Evolutionary conservation across 2,329 filamentous ascomycete genomes (phyloP).

Genomic region (Neopestalotiopsis clavispora): DNA sequence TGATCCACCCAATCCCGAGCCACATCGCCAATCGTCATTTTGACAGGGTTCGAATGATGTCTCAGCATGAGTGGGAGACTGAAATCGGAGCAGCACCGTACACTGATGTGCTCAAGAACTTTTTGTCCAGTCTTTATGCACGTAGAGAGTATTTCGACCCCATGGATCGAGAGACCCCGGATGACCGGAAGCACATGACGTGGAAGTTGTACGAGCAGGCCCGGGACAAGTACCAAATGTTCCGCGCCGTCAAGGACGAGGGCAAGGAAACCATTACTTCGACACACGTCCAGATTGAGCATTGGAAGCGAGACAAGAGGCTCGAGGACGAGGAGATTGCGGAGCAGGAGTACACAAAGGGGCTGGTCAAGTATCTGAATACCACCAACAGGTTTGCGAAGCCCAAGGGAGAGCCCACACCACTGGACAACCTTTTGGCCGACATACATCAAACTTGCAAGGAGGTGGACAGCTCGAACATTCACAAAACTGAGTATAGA

Average conservation of each 20-base stretch:
- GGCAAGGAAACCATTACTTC: constrained; percentile 12
- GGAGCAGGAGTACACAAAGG: background rate
- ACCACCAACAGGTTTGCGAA: background rate
- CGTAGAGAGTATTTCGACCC: background rate
- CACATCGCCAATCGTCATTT: constrained; percentile 6
- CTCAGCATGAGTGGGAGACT: background rate
- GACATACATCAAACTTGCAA: constrained; percentile 21
- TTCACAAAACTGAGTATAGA: background rate
- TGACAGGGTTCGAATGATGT: constrained; percentile 11
- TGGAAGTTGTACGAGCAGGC: constrained; percentile 15
- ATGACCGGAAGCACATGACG: background rate
- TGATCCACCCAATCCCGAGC: constrained; percentile 26
- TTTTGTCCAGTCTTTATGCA: constrained; percentile 15
- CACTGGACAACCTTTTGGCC: constrained; percentile 27
- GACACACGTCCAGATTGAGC: constrained; percentile 8
- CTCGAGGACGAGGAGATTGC: background rate
- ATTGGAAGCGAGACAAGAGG: background rate
- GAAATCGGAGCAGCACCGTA: constrained; percentile 5
- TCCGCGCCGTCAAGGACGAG: constrained; percentile 11
- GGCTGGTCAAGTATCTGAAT: background rate
- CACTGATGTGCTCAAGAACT: constrained; percentile 18
- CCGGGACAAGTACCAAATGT: constrained; percentile 2
- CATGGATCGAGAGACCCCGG: background rate
- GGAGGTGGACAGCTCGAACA: background rate
- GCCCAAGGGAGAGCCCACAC: background rate